Evolutionary conservation across 2,329 filamentous ascomycete species (phyloP), one percentile per base, ranked within the genome.

Genomic region (Penicillium vulpinum): DNA sequence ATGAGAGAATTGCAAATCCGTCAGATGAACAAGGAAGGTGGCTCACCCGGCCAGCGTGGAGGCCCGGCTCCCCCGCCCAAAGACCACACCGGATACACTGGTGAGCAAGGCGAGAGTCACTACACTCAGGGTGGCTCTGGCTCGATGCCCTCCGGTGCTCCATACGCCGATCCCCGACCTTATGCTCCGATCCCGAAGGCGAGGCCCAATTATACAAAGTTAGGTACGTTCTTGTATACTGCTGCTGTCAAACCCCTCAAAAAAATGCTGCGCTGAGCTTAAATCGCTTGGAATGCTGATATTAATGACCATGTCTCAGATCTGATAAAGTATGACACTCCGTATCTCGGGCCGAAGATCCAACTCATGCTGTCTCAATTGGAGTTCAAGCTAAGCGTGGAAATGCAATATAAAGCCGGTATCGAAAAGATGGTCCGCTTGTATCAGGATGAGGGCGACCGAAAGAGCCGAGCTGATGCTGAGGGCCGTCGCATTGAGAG

Each of bases 371-470:
- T 99, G 70, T 96, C 94, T 46, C 94, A 99, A 76, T 88, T 99
- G 62, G 92, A 97, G 76, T 99, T 99, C 81, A 99, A 99, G 80
- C 84, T 99, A 60, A 96, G 94, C 65, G 94, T 99, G 28, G 94
- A 99, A 75, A 96, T 97, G 73, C 94, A 99, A 77, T 99, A 99
- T 77, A 92, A 97, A 64, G 95, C 96, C 71, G 94, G 94, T 60
- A 94, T 99, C 67, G 94, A 99, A 77, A 99, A 99, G 80, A 97
- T 99, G 94, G 91, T 97, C 45, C 91, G 94, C 73, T 82, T 99
- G 35, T 99, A 99, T 73, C 88, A 94, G 72, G 94, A 97, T 84
- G 94, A 97, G 75, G 93, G 94, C 29, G 94, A 99, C 73, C 88
- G 92, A 67, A 97, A 96, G 81, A 97, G 93, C 78, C 91, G 89